Percentiles rank a stretch among this genome's conserved stretches.
Evolutionary conservation across 176 grass and related monocot species (phyloP).

Genomic region (Avena insularis): DNA sequence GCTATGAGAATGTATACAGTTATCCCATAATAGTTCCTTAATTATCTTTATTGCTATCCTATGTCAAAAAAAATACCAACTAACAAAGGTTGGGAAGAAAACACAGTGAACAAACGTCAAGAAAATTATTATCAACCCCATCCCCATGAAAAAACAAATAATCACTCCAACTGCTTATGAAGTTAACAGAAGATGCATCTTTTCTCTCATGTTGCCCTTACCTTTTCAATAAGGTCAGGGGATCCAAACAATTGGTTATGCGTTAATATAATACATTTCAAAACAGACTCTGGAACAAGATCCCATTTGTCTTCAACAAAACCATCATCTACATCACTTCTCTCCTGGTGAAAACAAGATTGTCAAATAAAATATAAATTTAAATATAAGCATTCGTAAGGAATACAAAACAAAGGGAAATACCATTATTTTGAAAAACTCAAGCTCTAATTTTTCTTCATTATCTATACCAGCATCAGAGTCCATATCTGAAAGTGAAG

Average conservation of each 20-base stretch:
- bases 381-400: slow-evolving; percentile 25
- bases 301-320: slow-evolving; percentile 66
- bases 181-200: slow-evolving; percentile 8
- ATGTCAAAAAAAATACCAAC: slow-evolving; percentile 15
- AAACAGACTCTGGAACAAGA: slow-evolving; percentile 65
- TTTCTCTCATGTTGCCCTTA: slow-evolving; percentile 45
- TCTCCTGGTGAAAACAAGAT: slow-evolving; percentile 60
- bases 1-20: slow-evolving; percentile 20
- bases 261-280: slow-evolving; percentile 66
- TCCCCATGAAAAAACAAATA: neutral
- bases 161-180: neutral
- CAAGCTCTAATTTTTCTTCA: slow-evolving; percentile 70
- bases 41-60: neutral
- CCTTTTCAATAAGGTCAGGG: slow-evolving; percentile 76
- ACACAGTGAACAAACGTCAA: neutral
- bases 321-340: slow-evolving; percentile 47
- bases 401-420: slow-evolving; percentile 8
- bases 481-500: slow-evolving; percentile 54
- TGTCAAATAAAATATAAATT: slow-evolving; percentile 5
- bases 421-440: slow-evolving; percentile 66
- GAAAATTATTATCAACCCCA: slow-evolving; percentile 8
- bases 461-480: slow-evolving; percentile 47
- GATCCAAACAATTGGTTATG: slow-evolving; percentile 90
- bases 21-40: neutral
- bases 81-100: neutral